Conservation (phyloP, 371 early-diverging fungal genomes). For the Circinella minor region DNA sequence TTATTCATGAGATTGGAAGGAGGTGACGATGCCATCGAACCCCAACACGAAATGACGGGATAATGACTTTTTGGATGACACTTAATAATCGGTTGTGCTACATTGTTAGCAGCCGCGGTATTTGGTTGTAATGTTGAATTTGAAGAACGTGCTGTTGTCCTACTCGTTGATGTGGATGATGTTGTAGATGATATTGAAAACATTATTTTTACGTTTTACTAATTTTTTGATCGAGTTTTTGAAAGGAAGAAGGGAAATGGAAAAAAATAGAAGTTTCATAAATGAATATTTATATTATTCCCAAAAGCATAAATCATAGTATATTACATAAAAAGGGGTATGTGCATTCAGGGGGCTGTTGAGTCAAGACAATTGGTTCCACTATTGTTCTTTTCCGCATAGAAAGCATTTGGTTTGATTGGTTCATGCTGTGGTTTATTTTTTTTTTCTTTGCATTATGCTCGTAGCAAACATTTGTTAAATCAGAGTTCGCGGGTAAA, state of each 20-base stretch:
- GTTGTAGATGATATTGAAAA: not conserved
- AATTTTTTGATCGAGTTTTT: not conserved
- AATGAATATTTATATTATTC: not conserved
- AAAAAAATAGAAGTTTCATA: not conserved
- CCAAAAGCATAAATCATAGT: not conserved
- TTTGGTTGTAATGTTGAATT: not conserved
- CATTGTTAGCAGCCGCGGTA: not conserved
- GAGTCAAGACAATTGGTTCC: not conserved
- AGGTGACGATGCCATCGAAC: not conserved
- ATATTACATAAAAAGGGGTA: too few relatives aligned
- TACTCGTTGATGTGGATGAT: not conserved
- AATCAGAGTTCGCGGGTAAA: not conserved
- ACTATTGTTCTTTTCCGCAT: not conserved
- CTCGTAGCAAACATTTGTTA: not conserved
- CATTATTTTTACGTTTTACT: not conserved
- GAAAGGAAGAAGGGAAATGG: not conserved
- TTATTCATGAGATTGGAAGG: conserved; percentile 1
- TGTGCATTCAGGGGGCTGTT: not conserved
- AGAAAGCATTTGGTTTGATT: not conserved
- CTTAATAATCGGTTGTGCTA: not conserved
- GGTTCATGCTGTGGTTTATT: not conserved
- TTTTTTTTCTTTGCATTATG: not conserved
- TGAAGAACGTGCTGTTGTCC: not conserved
- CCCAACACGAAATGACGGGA: not conserved
- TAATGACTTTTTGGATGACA: not conserved